Base-by-base conservation (phyloP, 495 filamentous ascomycete genomes). In the Daldinia concentrica region DNA sequence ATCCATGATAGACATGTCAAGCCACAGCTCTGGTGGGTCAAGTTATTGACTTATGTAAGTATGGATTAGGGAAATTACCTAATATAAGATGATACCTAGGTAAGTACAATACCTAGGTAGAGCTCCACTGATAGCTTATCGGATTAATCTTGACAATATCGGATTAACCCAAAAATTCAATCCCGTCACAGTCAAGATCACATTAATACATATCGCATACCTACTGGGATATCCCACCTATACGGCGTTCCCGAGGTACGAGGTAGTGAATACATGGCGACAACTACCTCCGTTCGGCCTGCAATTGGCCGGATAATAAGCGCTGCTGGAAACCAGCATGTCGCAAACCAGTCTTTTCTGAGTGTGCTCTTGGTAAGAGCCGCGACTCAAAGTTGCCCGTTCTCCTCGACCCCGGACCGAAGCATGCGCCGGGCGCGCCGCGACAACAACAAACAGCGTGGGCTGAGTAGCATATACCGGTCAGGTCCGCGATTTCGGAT, bases 401-500 rank as follows among this genome's bases (percentile, higher is more conserved):
- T 78, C 64, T 78, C 76, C 19, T 71, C 76, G 43, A 78, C 74
- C 0, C 52, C 76, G 6, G 68, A 73, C 15, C 73, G 66, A 34
- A 77, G 63, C 36, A 69, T 48, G 19, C 71, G 76, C 9, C 66
- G 67, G 22, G 72, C 76, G 4, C 76, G 74, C 68, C 79, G 85
- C 63, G 91, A 94, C 77, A 83, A 84, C 74, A 93, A 87, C 77
- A 85, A 84, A 60, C 76, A 87, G 45, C 93, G 95, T 55, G 95
- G 93, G 5, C 88, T 98, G 43, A 95, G 92, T 24, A 89, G 90
- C 27, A 80, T 96, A 61, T 90, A 91, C 62, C 85, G 90, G 22
- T 94, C 90, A 26, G 93, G 93, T n/a, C 88, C 89, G 1, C 88
- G 88, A 66, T 86, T 89, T 73, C 87, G 86, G 37, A 82, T 93